These are phyloP conservation scores for Tolypocladium ophioglossoides DNA, from an alignment of 2,329 filamentous ascomycete species.

Conservation along the genomic window DNA sequence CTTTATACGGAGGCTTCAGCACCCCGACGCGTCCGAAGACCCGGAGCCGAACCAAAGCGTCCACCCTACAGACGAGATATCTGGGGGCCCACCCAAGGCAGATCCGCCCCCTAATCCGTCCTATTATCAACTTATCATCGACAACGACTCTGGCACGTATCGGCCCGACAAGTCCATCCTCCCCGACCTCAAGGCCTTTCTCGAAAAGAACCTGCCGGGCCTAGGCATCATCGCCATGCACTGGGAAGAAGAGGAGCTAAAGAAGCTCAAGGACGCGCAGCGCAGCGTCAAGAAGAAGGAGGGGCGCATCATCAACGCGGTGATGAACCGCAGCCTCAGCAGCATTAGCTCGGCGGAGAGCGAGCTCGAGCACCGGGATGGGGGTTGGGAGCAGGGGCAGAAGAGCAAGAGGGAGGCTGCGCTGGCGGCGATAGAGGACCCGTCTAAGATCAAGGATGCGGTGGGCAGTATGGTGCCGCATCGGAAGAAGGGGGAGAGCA, in stretches of 20 bases:
- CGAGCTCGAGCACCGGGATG: constrained; percentile 35
- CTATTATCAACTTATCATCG: constrained; percentile 79
- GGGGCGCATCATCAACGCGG: constrained; percentile 39
- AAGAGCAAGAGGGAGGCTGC: constrained; percentile 44
- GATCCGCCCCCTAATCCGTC: constrained; percentile 34
- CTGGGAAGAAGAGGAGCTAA: constrained; percentile 67
- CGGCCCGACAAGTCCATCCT: constrained; percentile 71
- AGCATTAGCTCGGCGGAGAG: constrained; percentile 43
- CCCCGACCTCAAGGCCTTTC: constrained; percentile 58
- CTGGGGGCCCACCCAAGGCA: constrained; percentile 33
- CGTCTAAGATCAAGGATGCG: constrained; percentile 29
- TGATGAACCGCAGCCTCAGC: constrained; percentile 45
- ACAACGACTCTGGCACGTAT: constrained; percentile 93
- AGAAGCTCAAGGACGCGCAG: constrained; percentile 67
- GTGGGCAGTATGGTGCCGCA: constrained; percentile 16
- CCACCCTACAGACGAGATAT: constrained; percentile 39
- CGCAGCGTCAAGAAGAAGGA: constrained; percentile 60
- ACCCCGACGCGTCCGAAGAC: constrained; percentile 32
- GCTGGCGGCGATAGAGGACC: constrained; percentile 40
- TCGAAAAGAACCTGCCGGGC: constrained; percentile 65
- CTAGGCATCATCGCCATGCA: constrained; percentile 64
- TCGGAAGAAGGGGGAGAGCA: constrained; percentile 8
- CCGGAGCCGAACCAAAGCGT: constrained; percentile 32
- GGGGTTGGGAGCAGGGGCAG: constrained; percentile 24
- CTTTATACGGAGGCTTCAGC: constrained; percentile 62